Percentiles rank a stretch among this genome's conserved stretches.
Evolutionary conservation across 352 stramenopile genomes (phyloP).

Genomic region (Plasmopara halstedii): DNA sequence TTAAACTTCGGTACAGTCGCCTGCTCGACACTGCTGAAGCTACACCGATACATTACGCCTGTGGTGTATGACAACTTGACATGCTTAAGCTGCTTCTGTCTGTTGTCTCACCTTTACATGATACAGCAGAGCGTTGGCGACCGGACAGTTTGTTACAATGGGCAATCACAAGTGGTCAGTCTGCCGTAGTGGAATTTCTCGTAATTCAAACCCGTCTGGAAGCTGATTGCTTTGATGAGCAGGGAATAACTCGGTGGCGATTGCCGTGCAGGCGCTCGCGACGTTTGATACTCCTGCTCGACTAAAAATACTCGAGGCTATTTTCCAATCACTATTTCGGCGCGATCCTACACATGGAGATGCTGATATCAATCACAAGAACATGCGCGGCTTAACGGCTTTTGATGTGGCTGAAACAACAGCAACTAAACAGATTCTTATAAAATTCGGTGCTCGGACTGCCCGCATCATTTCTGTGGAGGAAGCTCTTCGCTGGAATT

Average conservation of each 20-base stretch:
- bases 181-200: constrained; percentile 39
- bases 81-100: constrained; percentile 53
- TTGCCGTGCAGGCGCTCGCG: constrained; percentile 40
- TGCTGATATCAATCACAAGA: constrained; percentile 64
- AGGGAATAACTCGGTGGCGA: constrained; percentile 54
- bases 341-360: constrained; percentile 11
- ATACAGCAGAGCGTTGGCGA: constrained; percentile 18
- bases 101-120: constrained; percentile 1
- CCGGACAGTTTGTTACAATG: constrained; percentile 53
- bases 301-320: constrained; percentile 10
- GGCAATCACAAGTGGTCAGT: constrained; percentile 44
- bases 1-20: constrained; percentile 52
- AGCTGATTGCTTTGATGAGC: constrained; percentile 57
- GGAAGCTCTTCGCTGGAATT: constrained; percentile 43
- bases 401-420: constrained; percentile 44
- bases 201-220: constrained; percentile 37
- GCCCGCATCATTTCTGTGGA: constrained; percentile 39
- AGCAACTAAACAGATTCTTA: constrained; percentile 36
- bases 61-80: constrained; percentile 40
- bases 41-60: constrained; percentile 63
- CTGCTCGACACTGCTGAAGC: constrained; percentile 45
- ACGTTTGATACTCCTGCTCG: constrained; percentile 5
- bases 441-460: constrained; percentile 30
- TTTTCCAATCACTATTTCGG: constrained; percentile 26
- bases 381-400: constrained; percentile 53